Conservation (phyloP, 2,329 filamentous ascomycete species). For the Zymoseptoria tritici region DNA sequence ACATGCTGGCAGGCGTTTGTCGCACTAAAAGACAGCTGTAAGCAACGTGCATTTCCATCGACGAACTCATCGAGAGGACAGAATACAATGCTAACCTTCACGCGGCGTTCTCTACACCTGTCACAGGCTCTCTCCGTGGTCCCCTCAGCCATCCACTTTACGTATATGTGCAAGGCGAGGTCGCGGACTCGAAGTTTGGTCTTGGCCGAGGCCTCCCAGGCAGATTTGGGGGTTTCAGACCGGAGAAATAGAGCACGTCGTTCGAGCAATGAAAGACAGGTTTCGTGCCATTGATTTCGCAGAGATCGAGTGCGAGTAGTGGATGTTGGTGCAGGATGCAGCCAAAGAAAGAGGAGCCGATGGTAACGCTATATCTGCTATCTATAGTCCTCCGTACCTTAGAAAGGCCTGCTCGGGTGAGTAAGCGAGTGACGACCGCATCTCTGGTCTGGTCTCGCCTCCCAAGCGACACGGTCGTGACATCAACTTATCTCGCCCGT, state of each 20-base stretch:
- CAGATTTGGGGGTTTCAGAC: not conserved
- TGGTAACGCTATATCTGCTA: not conserved
- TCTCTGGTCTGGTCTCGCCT: not conserved
- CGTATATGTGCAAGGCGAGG: not conserved
- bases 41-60: not conserved
- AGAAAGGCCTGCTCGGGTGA: not conserved
- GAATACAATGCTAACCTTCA: constrained; percentile 21
- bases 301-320: not conserved
- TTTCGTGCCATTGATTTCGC: not conserved
- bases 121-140: constrained; percentile 28
- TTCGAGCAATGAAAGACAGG: not conserved
- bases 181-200: not conserved
- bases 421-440: not conserved
- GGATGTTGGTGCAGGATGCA: not conserved
- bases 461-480: not conserved
- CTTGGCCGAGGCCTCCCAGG: not conserved
- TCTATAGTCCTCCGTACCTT: not conserved
- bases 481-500: not conserved
- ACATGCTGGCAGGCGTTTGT: constrained; percentile 27
- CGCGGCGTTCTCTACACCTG: constrained; percentile 28
- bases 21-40: constrained; percentile 17
- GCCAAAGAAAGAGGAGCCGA: not conserved
- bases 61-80: not conserved
- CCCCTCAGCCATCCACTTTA: constrained; percentile 19
- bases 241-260: not conserved